phyloP scores from a whole-genome alignment of 306 rosid species.

The Glycine tomentella region DNA sequence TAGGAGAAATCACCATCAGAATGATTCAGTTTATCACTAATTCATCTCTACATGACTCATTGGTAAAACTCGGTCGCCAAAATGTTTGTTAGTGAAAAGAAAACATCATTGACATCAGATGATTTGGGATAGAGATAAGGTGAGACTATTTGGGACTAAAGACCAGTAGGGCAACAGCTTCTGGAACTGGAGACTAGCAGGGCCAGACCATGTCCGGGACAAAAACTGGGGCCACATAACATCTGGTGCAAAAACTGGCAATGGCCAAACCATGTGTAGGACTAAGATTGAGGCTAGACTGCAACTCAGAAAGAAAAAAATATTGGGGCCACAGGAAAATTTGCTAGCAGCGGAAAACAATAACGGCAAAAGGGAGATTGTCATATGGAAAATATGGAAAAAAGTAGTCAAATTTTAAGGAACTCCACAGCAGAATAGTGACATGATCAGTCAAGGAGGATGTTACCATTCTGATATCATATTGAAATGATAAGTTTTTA shows the following conservation, averaged over 20 bases:
- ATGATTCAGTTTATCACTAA: background rate
- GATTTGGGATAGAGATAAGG: background rate
- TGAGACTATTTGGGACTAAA: background rate
- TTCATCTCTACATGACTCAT: background rate
- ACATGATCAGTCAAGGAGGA: background rate
- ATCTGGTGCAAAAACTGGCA: background rate
- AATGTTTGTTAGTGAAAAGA: background rate
- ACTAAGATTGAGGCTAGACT: background rate
- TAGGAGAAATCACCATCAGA: background rate
- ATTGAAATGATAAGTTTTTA: background rate
- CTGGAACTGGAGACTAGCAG: background rate
- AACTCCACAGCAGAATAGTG: background rate
- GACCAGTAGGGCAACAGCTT: background rate
- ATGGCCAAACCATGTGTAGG: background rate
- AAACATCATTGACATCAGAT: conserved; percentile 3
- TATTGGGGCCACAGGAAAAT: background rate
- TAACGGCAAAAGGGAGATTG: background rate
- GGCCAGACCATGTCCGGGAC: background rate
- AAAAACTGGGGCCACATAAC: background rate
- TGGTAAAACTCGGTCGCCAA: background rate
- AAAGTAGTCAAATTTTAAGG: background rate
- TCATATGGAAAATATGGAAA: background rate
- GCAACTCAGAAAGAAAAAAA: background rate
- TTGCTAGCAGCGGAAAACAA: background rate
- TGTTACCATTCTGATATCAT: background rate